A percentile compares a stretch with the other conserved stretches of the same genome.
phyloP scores from a whole-genome alignment of 371 early-diverging fungal species.

The Syncephalis fuscata region DNA sequence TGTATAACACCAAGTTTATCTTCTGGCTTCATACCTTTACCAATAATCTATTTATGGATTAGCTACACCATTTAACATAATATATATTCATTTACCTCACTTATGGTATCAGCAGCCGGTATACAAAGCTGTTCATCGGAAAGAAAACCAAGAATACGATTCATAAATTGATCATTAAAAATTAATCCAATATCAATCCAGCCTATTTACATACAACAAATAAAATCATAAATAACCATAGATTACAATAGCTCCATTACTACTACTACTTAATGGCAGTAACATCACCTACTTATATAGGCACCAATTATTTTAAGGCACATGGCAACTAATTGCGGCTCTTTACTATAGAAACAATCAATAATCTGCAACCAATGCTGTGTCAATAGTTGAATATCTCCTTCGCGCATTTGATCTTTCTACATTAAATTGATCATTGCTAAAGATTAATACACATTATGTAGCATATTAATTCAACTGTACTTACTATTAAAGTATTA shows the following conservation, averaged over 20 bases:
- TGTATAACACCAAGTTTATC: conserved; percentile 79
- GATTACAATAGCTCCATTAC: no score
- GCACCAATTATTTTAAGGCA: conserved; percentile 45
- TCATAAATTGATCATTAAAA: conserved; percentile 67
- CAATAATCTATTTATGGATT: conserved; percentile 34
- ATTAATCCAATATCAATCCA: conserved; percentile 92
- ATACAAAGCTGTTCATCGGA: conserved; percentile 32
- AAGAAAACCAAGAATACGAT: conserved; percentile 54
- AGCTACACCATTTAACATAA: not conserved
- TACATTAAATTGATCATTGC: conserved; percentile 2
- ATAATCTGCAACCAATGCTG: conserved; percentile 59
- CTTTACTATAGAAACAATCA: conserved; percentile 27
- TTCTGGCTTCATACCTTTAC: conserved; percentile 79
- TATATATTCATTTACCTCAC: conserved; percentile 20
- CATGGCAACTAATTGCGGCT: conserved; percentile 35
- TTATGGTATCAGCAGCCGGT: conserved; percentile 66
- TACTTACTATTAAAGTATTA: conserved; percentile 45
- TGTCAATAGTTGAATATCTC: conserved; percentile 56
- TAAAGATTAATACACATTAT: not conserved
- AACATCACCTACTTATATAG: conserved; percentile 23
- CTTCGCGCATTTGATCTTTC: conserved; percentile 85
- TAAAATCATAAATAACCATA: not conserved
- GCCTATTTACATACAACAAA: conserved; percentile 13
- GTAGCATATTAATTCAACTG: no score
- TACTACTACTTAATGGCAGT: not conserved